Percentiles rank a stretch among this genome's conserved stretches.
phyloP scores from a whole-genome alignment of 768 basidiomycete genomes.

The Pleurotus sapidus region DNA sequence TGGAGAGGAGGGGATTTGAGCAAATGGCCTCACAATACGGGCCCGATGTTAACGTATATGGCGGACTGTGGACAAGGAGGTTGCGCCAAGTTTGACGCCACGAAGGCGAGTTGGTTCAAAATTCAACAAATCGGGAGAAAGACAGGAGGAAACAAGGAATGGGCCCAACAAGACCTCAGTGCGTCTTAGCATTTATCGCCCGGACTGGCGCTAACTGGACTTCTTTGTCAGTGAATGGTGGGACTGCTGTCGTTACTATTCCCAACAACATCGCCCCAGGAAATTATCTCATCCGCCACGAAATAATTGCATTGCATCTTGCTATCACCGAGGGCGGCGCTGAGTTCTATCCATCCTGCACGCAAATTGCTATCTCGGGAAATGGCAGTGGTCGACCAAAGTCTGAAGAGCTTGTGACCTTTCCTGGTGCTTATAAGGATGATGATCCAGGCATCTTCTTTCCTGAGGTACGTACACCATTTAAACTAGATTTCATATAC shows the following conservation, averaged over 20 bases:
- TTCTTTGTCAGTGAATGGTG: conserved; percentile 32
- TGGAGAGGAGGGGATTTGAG: conserved; percentile 45
- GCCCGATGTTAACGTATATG: conserved; percentile 76
- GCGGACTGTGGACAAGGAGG: conserved; percentile 53
- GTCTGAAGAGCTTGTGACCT: conserved; percentile 48
- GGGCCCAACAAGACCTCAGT: conserved; percentile 58
- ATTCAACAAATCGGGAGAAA: conserved; percentile 51
- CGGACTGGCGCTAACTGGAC: no score
- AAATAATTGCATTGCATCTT: conserved; percentile 77
- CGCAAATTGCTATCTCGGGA: conserved; percentile 55
- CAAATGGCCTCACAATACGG: conserved; percentile 53
- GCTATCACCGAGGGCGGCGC: conserved; percentile 57
- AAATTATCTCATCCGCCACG: conserved; percentile 74
- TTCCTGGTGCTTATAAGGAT: conserved; percentile 75
- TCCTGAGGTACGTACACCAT: conserved; percentile 31
- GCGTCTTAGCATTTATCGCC: conserved; percentile 17
- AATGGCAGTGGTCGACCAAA: conserved; percentile 46
- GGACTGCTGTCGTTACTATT: conserved; percentile 36
- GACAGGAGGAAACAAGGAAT: conserved; percentile 26
- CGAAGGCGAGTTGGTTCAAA: conserved; percentile 73
- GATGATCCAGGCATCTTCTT: conserved; percentile 70
- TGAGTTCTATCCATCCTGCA: conserved; percentile 80
- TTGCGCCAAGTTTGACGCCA: conserved; percentile 59
- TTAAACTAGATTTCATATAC: not conserved
- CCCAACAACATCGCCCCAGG: conserved; percentile 58